Evolutionary conservation across 2,329 filamentous ascomycete genomes (phyloP).

Genomic region (Penicillium palitans): DNA sequence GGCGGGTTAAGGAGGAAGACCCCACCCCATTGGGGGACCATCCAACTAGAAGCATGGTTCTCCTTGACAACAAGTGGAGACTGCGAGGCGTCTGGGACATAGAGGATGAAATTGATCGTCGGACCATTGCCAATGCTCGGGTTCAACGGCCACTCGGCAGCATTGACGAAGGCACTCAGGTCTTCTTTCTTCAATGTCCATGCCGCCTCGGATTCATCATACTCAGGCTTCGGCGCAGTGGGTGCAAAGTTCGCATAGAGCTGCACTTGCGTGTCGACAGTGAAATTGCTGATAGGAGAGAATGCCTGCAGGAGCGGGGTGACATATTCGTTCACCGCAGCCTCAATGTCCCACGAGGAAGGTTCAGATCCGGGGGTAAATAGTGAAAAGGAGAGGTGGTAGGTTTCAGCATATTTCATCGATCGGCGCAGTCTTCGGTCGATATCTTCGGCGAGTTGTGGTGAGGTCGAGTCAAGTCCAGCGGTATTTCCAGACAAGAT

Average conservation of each 20-base stretch:
- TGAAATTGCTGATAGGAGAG: constrained; percentile 86
- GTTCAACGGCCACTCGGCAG: constrained; percentile 93
- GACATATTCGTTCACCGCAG: constrained; percentile 77
- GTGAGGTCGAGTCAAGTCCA: constrained; percentile 41
- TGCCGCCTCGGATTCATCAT: constrained; percentile 55
- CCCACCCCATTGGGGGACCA: constrained; percentile 94
- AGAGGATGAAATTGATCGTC: constrained; percentile 94
- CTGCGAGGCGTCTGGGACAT: constrained; percentile 70
- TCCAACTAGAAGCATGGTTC: constrained; percentile 72
- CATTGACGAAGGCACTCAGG: constrained; percentile 92
- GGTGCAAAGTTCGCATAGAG: constrained; percentile 75
- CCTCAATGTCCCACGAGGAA: constrained; percentile 87
- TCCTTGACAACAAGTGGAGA: constrained; percentile 62
- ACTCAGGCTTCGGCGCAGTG: constrained; percentile 59
- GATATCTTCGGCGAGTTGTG: constrained; percentile 58
- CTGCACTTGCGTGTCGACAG: constrained; percentile 93
- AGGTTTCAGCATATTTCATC: constrained; percentile 88
- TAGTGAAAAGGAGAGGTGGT: constrained; percentile 92
- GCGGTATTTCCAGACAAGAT: constrained; percentile 60
- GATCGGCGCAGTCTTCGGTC: constrained; percentile 73
- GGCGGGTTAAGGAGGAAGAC: constrained; percentile 66
- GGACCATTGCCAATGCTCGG: constrained; percentile 91
- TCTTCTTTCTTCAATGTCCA: constrained; percentile 79
- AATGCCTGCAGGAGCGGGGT: constrained; percentile 77
- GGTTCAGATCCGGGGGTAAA: constrained; percentile 78